phyloP scores from a whole-genome alignment of 306 rosid genomes.

The Lathyrus tuberosus region DNA sequence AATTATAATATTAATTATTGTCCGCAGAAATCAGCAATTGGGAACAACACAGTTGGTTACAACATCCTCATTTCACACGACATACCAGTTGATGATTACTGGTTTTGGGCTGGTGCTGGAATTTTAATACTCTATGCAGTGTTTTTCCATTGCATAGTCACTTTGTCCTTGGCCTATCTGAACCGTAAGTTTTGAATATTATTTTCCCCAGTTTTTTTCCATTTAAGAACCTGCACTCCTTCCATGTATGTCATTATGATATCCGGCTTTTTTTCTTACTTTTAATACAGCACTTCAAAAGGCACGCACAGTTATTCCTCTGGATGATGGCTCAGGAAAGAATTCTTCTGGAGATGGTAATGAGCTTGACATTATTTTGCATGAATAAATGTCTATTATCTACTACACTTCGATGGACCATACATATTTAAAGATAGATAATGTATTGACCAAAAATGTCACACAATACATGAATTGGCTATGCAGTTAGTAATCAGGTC shows the following conservation, averaged over 20 bases:
- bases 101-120: conserved; percentile 81
- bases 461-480: conserved; percentile 31
- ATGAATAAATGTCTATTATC: background rate
- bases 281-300: conserved; percentile 59
- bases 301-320: conserved; percentile 56
- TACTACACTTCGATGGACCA: conserved; percentile 8
- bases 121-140: conserved; percentile 50
- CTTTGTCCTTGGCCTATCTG: conserved; percentile 72
- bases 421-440: conserved; percentile 11
- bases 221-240: conserved; percentile 1
- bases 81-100: conserved; percentile 62
- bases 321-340: conserved; percentile 49
- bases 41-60: conserved; percentile 56
- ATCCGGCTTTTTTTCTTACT: conserved; percentile 15
- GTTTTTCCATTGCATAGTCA: conserved; percentile 65
- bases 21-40: conserved; percentile 61
- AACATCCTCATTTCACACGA: conserved; percentile 55
- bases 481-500: conserved; percentile 42
- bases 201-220: conserved; percentile 18
- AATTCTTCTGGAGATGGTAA: conserved; percentile 47
- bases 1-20: conserved; percentile 35
- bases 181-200: conserved; percentile 61
- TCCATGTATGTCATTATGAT: conserved; percentile 13
- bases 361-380: conserved; percentile 37
- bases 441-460: conserved; percentile 19